These are phyloP conservation scores for Karstenula rhodostoma DNA, from an alignment of 2,329 filamentous ascomycete genomes.

Conservation along the genomic window DNA sequence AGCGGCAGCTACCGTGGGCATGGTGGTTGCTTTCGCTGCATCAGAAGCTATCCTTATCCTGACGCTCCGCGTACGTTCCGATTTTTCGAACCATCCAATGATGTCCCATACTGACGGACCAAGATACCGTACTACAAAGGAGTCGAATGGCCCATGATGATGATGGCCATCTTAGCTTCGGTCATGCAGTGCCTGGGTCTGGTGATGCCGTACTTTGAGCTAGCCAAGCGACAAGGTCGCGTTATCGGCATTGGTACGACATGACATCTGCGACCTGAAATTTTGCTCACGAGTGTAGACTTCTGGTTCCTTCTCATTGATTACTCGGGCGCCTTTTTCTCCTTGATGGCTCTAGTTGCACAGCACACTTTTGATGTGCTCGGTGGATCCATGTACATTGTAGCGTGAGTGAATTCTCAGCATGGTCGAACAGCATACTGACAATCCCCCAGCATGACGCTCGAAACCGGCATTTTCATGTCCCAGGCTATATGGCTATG, in stretches of 20 bases:
- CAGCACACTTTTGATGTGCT: constrained; percentile 69
- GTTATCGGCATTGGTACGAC: constrained; percentile 67
- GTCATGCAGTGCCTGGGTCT: constrained; percentile 65
- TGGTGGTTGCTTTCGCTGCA: constrained; percentile 59
- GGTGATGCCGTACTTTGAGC: constrained; percentile 68
- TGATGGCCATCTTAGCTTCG: constrained; percentile 66
- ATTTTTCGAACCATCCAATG: neutral
- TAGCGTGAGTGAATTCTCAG: constrained; percentile 57
- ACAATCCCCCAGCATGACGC: constrained; percentile 54
- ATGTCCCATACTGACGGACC: neutral
- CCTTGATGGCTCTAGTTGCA: constrained; percentile 68
- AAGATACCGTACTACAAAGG: constrained; percentile 64
- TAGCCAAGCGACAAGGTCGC: constrained; percentile 67
- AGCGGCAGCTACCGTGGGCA: constrained; percentile 49
- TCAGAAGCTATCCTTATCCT: constrained; percentile 66
- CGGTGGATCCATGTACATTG: constrained; percentile 67
- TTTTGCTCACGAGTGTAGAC: constrained; percentile 42
- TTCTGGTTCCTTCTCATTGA: constrained; percentile 68
- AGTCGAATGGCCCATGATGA: constrained; percentile 61
- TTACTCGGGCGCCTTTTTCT: constrained; percentile 69
- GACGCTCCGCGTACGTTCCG: constrained; percentile 57
- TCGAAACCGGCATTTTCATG: constrained; percentile 68
- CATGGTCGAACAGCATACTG: constrained; percentile 4
- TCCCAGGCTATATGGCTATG: constrained; percentile 68
- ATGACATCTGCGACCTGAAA: neutral